These are phyloP conservation scores for Cyclotella kingstonii DNA, from an alignment of 108 stramenopile species.

Conservation along the genomic window DNA sequence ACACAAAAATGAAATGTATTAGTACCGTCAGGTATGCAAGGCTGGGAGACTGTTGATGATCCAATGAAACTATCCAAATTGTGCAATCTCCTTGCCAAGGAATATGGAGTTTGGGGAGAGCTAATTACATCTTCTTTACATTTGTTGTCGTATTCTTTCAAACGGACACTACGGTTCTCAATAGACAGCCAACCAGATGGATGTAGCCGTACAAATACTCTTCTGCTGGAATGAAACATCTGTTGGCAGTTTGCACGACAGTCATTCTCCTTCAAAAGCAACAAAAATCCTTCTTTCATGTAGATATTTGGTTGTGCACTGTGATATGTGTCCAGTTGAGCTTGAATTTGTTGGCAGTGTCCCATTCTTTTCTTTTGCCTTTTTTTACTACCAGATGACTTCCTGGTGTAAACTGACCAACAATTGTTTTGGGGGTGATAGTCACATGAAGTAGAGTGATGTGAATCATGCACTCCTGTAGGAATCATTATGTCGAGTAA, in stretches of 20 bases:
- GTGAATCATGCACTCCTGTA: background rate
- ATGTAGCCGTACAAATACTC: too few species aligned
- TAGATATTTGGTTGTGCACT: background rate
- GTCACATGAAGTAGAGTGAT: background rate
- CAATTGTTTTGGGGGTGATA: background rate
- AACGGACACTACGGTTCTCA: slow-evolving; percentile 31
- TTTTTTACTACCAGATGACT: too few species aligned
- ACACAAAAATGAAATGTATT: slow-evolving; percentile 32
- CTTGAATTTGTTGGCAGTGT: background rate
- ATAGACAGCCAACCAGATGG: slow-evolving; percentile 44
- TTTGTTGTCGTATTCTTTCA: background rate
- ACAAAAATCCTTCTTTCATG: slow-evolving; percentile 31
- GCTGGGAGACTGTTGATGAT: slow-evolving; percentile 10
- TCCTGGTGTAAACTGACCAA: slow-evolving; percentile 5
- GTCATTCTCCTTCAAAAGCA: slow-evolving; percentile 3
- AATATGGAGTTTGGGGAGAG: slow-evolving; percentile 17
- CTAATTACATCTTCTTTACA: background rate
- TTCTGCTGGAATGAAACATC: too few species aligned
- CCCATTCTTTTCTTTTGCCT: background rate
- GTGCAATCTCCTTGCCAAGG: too few species aligned
- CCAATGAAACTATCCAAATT: slow-evolving; percentile 21
- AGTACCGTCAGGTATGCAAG: slow-evolving; percentile 27
- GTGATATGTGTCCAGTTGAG: background rate
- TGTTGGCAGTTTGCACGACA: too few species aligned
- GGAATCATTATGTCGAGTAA: slow-evolving; percentile 20